Conservation (phyloP, 2,329 filamentous ascomycete genomes). For the Alternaria arborescens region DNA sequence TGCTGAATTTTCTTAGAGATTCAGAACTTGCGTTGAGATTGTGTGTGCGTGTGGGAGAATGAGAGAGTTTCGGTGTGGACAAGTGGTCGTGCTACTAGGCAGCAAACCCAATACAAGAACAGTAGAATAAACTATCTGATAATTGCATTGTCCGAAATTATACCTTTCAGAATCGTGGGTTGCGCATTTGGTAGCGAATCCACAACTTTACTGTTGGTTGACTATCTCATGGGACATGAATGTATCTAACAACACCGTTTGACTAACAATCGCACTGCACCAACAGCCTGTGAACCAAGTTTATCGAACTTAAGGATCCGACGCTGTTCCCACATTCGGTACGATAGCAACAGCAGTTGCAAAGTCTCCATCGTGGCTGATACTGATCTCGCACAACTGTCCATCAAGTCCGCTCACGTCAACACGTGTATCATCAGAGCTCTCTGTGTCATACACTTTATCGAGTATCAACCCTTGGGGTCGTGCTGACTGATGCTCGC, state of each 20-base stretch:
- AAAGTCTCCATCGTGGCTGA: constrained; percentile 88
- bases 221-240: not conserved
- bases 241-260: not conserved
- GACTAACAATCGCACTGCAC: not conserved
- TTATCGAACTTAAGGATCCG: not conserved
- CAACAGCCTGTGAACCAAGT: not conserved
- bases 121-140: not conserved
- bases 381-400: constrained; percentile 74
- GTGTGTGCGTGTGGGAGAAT: not conserved
- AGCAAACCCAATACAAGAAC: not conserved
- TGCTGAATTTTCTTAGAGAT: not conserved
- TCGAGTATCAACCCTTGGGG: constrained; percentile 43
- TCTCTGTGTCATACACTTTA: not conserved
- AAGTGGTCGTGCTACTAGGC: not conserved
- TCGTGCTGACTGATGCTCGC: constrained; percentile 23
- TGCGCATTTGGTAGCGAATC: not conserved
- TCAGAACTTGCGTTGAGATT: not conserved
- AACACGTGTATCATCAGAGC: constrained; percentile 1
- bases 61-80: not conserved
- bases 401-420: constrained; percentile 35
- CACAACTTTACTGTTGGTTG: not conserved
- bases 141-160: not conserved
- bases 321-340: constrained; percentile 22
- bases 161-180: not conserved
- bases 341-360: constrained; percentile 75